These are phyloP conservation scores for Fusarium avenaceum DNA, from an alignment of 2,329 filamentous ascomycete species.

Conservation along the genomic window DNA sequence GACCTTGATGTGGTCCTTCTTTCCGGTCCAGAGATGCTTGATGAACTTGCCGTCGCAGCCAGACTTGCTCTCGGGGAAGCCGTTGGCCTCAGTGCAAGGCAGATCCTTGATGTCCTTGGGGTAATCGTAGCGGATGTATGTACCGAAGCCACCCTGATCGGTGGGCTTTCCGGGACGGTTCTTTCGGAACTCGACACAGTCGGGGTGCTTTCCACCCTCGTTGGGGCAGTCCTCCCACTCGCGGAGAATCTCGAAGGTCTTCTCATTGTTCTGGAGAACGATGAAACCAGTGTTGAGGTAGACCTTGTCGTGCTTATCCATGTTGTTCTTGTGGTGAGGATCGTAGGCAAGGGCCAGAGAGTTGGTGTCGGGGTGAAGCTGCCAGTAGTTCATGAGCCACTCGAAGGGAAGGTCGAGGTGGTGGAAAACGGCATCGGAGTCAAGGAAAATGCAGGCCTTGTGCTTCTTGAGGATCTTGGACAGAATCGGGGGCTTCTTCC, in stretches of 20 bases:
- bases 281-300: constrained; percentile 68
- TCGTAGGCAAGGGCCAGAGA: constrained; percentile 60
- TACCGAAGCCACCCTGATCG: constrained; percentile 61
- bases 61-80: constrained; percentile 56
- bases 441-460: constrained; percentile 60
- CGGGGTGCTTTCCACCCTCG: constrained; percentile 55
- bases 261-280: constrained; percentile 64
- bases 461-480: constrained; percentile 59
- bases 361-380: constrained; percentile 56
- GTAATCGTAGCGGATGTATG: constrained; percentile 59
- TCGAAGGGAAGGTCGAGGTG: constrained; percentile 61
- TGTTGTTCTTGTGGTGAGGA: constrained; percentile 55
- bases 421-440: constrained; percentile 61
- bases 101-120: constrained; percentile 57
- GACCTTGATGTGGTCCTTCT: constrained; percentile 56
- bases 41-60: constrained; percentile 59
- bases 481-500: constrained; percentile 61
- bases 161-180: constrained; percentile 56
- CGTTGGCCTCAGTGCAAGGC: constrained; percentile 60
- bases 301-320: constrained; percentile 56
- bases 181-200: constrained; percentile 56
- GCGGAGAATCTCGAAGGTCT: constrained; percentile 62
- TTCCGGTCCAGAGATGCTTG: constrained; percentile 61
- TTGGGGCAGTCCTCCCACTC: constrained; percentile 62
- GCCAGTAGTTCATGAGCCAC: constrained; percentile 64